Evolutionary conservation across 78 protist species (phyloP).

Genomic region (slime mould (Dictyostelium discoideum)): dicty_2.7 NC_007089.4:1610001-1610500

Average conservation of each 20-base stretch:
- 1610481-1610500: background rate
- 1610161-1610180: background rate
- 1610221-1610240: background rate
- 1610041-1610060: background rate
- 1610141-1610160: background rate
- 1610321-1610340: background rate
- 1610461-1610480: background rate
- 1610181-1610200: background rate
- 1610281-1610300: background rate
- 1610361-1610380: background rate
- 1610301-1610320: no score
- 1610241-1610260: background rate
- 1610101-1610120: background rate
- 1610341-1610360: background rate
- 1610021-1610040: no score
- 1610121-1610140: background rate
- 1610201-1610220: background rate
- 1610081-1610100: background rate
- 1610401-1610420: background rate
- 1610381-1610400: background rate
- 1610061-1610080: background rate
- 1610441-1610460: background rate
- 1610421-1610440: background rate
- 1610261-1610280: background rate
- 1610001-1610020: no score